Base-by-base conservation (phyloP, 371 early-diverging fungal genomes). In the Rhizopus stolonifer region DNA sequence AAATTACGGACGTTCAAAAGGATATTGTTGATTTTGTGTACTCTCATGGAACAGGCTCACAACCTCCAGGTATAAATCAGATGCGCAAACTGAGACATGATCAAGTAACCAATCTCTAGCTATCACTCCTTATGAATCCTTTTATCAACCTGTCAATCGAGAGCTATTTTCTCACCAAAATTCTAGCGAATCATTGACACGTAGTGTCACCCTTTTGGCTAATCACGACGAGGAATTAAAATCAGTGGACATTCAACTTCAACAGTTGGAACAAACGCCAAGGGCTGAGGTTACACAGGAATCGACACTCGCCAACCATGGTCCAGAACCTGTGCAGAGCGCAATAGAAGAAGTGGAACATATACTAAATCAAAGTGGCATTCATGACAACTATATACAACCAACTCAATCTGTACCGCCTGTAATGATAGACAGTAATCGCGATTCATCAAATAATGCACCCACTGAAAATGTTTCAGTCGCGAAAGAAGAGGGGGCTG, bases 11-110 rank as follows among this genome's bases (percentile, higher is more conserved):
- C 43, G 65, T 69, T 7, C 57, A 65, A 24, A 65, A 63, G 18
- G 77, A 77, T 34, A 69, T 77, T 14, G 21, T 53, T 8, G 51
- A 24, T 3, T 73, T 77, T 43, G 63, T 77, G 11, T 46, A 58
- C 23, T 58, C 40, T 23, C 58, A 69, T 46, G 49, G 64, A 24
- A 77, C 77, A 36, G 70, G 74, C 3, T 60, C 40, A 5, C 52
- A 48, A 17, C 39, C 57, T 36, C 76, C 76, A 46, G 67, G 72
- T 71, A 62, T 50, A 29, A 3, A 18, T 5, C 17, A n/a, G n/a
- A n/a, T n/a, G n/a, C 15, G 17, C 18, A 19, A 36, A 36, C 6
- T n/a, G 36, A 36, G 6, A 29, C 31, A 29, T 29, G 31, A 7
- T 29, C 7, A 45, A 55, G 56, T 18, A 23, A 48, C 52, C 17